Conservation (phyloP, 2,329 filamentous ascomycete genomes). For the Penicillium sp. region DNA sequence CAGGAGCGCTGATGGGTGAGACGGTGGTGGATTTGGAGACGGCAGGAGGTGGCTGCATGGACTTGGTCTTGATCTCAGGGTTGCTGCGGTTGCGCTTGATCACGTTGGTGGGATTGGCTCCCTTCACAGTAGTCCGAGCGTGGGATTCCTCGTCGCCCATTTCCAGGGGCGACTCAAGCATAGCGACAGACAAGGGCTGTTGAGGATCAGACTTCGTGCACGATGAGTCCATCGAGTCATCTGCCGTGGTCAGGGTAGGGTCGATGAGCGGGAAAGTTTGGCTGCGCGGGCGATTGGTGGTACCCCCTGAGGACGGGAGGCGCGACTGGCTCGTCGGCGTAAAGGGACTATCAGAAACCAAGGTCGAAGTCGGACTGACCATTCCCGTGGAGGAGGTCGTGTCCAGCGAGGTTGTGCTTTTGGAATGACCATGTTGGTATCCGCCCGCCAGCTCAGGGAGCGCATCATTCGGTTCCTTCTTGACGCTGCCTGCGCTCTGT, state of each 20-base stretch:
- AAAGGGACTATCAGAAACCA: constrained; percentile 77
- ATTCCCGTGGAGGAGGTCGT: constrained; percentile 64
- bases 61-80: constrained; percentile 44
- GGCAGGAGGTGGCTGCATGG: constrained; percentile 39
- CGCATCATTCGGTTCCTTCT: constrained; percentile 56
- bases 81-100: constrained; percentile 47
- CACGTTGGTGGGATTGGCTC: constrained; percentile 27
- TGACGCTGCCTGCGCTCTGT: constrained; percentile 67
- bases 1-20: constrained; percentile 57
- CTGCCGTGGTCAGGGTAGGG: constrained; percentile 50
- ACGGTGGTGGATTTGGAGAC: constrained; percentile 40
- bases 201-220: constrained; percentile 53
- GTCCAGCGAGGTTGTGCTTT: constrained; percentile 64
- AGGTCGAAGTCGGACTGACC: constrained; percentile 70
- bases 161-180: constrained; percentile 53
- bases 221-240: constrained; percentile 52
- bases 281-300: constrained; percentile 73
- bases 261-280: constrained; percentile 75
- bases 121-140: constrained; percentile 22
- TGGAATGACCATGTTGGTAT: constrained; percentile 64
- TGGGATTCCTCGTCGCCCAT: constrained; percentile 46
- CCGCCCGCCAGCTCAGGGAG: constrained; percentile 60
- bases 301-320: constrained; percentile 48
- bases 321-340: constrained; percentile 53
- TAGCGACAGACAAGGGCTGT: constrained; percentile 40